Evolutionary conservation across 2,329 filamentous ascomycete species (phyloP).

Genomic region (Aspergillus eucalypticola): DNA sequence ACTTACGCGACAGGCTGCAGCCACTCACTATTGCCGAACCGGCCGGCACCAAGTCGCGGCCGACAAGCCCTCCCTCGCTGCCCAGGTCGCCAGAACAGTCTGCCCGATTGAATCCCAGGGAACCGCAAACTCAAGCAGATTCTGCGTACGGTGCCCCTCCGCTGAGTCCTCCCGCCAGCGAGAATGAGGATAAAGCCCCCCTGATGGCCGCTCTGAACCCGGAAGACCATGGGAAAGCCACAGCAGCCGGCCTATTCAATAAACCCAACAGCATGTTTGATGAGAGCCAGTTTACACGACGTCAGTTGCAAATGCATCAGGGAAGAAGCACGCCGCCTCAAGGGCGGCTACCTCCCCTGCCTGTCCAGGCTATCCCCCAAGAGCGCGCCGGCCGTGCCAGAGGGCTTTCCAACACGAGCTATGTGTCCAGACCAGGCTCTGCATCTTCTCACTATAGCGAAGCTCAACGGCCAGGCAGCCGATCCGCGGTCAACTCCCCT

Average conservation of each 20-base stretch:
- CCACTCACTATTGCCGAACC: constrained; percentile 34
- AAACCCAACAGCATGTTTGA: constrained; percentile 77
- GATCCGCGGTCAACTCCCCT: constrained; percentile 30
- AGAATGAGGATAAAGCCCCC: constrained; percentile 65
- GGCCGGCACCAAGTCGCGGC: constrained; percentile 19
- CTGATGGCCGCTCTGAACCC: constrained; percentile 67
- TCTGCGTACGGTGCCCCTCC: constrained; percentile 51
- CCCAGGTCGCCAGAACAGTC: constrained; percentile 41
- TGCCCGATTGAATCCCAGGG: constrained; percentile 17
- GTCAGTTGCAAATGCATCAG: constrained; percentile 77
- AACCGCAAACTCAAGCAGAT: constrained; percentile 2
- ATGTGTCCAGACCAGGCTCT: constrained; percentile 40
- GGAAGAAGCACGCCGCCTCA: constrained; percentile 64
- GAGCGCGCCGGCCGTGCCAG: constrained; percentile 30
- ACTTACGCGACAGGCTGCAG: constrained; percentile 57
- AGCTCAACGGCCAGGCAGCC: constrained; percentile 26
- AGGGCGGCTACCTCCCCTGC: constrained; percentile 32
- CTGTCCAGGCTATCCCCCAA: constrained; percentile 22
- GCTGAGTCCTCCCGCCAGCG: constrained; percentile 70
- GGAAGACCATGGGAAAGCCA: constrained; percentile 78
- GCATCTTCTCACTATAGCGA: constrained; percentile 42
- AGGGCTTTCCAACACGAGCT: constrained; percentile 40
- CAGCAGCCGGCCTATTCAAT: constrained; percentile 69
- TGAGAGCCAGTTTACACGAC: constrained; percentile 79
- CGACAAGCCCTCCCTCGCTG: constrained; percentile 48